phyloP scores from a whole-genome alignment of 441 rosid genomes.

The Lepidium campestre region DNA sequence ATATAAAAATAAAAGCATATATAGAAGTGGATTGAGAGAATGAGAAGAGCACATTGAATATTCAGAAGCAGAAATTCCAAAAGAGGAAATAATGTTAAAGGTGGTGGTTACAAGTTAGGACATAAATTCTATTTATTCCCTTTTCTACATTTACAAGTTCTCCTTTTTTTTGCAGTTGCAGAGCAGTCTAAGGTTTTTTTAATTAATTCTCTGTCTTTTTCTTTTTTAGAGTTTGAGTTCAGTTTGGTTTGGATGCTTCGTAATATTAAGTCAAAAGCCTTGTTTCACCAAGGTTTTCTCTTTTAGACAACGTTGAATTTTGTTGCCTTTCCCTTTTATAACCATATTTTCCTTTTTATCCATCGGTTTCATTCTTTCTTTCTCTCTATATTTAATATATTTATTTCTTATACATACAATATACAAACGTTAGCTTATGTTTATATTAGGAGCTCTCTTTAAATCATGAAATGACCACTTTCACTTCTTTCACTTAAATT shows the following conservation, averaged over 20 bases:
- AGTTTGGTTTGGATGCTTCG: constrained; percentile 10
- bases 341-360: constrained; percentile 45
- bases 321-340: constrained; percentile 25
- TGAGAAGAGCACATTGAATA: constrained; percentile 32
- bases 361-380: constrained; percentile 34
- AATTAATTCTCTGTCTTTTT: constrained; percentile 2
- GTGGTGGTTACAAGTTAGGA: constrained; percentile 32
- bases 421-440: constrained; percentile 25
- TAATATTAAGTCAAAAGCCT: constrained; percentile 39
- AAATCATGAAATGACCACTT: constrained; percentile 27
- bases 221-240: constrained; percentile 2
- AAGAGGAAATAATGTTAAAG: constrained; percentile 26
- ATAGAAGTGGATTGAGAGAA: background rate
- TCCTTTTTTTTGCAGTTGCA: constrained; percentile 25
- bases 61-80: constrained; percentile 18
- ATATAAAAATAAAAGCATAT: background rate
- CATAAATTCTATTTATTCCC: constrained; percentile 19
- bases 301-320: constrained; percentile 39
- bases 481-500: constrained; percentile 20
- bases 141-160: no score
- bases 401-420: background rate
- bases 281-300: constrained; percentile 47
- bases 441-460: constrained; percentile 4
- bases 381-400: background rate
- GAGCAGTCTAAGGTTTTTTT: constrained; percentile 12